Conservation (phyloP, 495 filamentous ascomycete genomes). For the Zalerion maritima region DNA sequence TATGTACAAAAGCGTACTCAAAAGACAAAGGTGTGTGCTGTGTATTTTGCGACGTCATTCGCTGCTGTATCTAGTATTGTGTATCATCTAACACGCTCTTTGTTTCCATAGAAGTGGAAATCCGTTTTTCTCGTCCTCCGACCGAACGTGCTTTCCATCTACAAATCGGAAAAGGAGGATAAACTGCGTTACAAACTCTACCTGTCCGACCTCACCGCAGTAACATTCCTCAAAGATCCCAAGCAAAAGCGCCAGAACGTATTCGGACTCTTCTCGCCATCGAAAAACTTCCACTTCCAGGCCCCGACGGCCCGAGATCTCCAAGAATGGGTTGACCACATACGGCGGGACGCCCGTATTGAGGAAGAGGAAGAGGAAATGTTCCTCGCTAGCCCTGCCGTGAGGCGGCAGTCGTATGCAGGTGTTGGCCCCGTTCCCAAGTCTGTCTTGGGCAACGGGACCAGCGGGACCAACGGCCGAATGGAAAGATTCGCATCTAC, state of each 20-base stretch:
- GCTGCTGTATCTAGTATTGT: conserved; percentile 1
- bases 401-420: conserved; percentile 23
- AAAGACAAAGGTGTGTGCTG: conserved; percentile 71
- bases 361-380: conserved; percentile 77
- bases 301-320: conserved; percentile 58
- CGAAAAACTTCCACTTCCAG: conserved; percentile 82
- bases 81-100: conserved; percentile 20
- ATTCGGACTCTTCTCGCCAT: conserved; percentile 86
- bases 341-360: conserved; percentile 63
- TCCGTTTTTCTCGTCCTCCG: conserved; percentile 78
- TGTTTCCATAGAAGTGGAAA: conserved; percentile 57
- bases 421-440: conserved; percentile 7
- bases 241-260: conserved; percentile 68
- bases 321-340: conserved; percentile 73
- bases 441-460: conserved; percentile 2
- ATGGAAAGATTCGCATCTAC: conserved; percentile 36
- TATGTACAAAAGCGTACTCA: conserved; percentile 74
- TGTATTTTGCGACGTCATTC: background rate
- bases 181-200: conserved; percentile 77
- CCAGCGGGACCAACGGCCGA: conserved; percentile 6
- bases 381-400: conserved; percentile 46
- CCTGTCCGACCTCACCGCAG: conserved; percentile 81
- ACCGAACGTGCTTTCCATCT: conserved; percentile 86
- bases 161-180: conserved; percentile 80
- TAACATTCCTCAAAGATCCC: conserved; percentile 73